These are phyloP conservation scores for Ceratobasidium papillatum DNA, from an alignment of 1,284 basidiomycete genomes.

Conservation along the genomic window DNA sequence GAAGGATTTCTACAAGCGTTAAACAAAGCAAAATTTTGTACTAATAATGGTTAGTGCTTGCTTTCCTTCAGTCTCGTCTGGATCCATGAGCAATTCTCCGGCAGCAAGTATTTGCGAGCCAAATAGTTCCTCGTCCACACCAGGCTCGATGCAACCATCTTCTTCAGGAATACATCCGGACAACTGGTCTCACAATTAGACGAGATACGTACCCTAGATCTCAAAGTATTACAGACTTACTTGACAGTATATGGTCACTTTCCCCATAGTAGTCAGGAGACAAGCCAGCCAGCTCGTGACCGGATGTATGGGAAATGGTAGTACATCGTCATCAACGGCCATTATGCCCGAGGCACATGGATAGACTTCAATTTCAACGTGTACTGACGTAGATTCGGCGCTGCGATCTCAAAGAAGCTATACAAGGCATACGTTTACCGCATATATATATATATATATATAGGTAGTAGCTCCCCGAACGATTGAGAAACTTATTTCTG, in stretches of 20 bases:
- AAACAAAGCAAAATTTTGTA: no score
- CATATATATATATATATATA: no score
- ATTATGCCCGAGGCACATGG: neutral
- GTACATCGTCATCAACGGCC: neutral
- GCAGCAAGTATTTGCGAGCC: neutral
- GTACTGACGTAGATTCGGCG: neutral
- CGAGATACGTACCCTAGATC: no score
- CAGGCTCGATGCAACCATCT: neutral
- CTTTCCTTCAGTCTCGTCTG: conserved; percentile 6
- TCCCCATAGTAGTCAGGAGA: neutral
- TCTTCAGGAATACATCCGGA: conserved; percentile 30
- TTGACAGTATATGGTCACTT: conserved; percentile 24
- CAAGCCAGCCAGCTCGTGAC: neutral
- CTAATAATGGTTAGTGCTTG: conserved; percentile 25
- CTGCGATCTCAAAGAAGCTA: no score
- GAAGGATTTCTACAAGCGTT: no score
- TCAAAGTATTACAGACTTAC: no score
- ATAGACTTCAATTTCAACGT: neutral
- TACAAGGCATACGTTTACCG: no score
- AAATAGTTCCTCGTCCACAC: neutral
- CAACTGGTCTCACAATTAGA: neutral
- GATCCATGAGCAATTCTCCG: neutral
- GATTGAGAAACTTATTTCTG: no score
- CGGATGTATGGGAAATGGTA: no score
- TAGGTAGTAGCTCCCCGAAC: no score